These are phyloP conservation scores for Septoria linicola DNA, from an alignment of 2,329 filamentous ascomycete genomes.

Conservation along the genomic window DNA sequence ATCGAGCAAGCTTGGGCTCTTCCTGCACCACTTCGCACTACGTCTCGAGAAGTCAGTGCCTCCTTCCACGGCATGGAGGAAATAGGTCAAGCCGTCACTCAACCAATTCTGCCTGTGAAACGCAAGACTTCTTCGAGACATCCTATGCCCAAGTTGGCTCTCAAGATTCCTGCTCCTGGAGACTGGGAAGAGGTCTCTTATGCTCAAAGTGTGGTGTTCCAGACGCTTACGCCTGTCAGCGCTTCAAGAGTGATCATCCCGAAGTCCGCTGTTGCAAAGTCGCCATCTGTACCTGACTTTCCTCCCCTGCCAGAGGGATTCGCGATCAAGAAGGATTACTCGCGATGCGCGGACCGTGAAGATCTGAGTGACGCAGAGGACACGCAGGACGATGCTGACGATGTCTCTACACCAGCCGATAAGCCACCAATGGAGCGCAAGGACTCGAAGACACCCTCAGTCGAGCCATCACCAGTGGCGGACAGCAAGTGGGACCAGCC, in stretches of 20 bases:
- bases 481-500: background rate
- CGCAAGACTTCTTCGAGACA: background rate
- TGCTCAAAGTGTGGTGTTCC: slow-evolving; percentile 1
- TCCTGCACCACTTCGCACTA: background rate
- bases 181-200: slow-evolving; percentile 5
- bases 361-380: background rate
- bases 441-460: slow-evolving; percentile 4
- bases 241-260: slow-evolving; percentile 7
- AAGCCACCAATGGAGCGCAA: slow-evolving; percentile 9
- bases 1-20: background rate
- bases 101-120: background rate
- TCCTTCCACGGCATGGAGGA: background rate
- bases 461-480: background rate
- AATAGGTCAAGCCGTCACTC: background rate
- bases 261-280: slow-evolving; percentile 1
- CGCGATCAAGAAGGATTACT: background rate
- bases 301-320: background rate
- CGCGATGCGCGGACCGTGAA: background rate
- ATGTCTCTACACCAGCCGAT: background rate
- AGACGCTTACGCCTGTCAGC: slow-evolving; percentile 8
- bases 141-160: slow-evolving; percentile 1
- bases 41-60: background rate
- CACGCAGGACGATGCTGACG: background rate
- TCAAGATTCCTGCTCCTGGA: slow-evolving; percentile 5
- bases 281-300: background rate